Percentiles rank a stretch among this genome's conserved stretches.
These are phyloP conservation scores for Excoecaria cochinchinensis DNA, from an alignment of 345 rosid genomes.

Conservation along the genomic window DNA sequence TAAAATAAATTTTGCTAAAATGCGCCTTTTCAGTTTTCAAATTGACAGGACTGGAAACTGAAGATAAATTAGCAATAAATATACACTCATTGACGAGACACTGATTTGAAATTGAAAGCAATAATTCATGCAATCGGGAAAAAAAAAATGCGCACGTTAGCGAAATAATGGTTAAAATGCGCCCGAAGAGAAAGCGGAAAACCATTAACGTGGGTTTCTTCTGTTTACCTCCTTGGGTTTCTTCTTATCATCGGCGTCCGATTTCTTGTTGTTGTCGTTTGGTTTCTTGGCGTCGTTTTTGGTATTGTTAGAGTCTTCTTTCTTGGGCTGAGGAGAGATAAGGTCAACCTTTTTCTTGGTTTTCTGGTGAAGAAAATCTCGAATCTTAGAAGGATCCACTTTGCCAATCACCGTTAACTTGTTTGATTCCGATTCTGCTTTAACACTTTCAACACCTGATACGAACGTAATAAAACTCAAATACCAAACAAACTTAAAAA, in stretches of 20 bases:
- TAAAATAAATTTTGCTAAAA: neutral
- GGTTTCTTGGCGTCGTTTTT: conserved; percentile 12
- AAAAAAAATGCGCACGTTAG: neutral
- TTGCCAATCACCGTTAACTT: conserved; percentile 73
- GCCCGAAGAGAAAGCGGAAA: neutral
- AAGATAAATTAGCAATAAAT: neutral
- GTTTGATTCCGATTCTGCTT: conserved; percentile 45
- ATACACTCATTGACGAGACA: neutral
- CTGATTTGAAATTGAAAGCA: neutral
- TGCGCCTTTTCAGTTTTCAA: neutral
- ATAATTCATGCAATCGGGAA: neutral
- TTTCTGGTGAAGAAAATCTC: conserved; percentile 44
- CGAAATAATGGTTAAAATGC: neutral
- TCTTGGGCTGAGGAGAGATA: conserved; percentile 74
- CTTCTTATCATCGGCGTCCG: conserved; percentile 35
- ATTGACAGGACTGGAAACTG: neutral
- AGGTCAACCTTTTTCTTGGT: conserved; percentile 67
- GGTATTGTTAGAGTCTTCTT: conserved; percentile 29
- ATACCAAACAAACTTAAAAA: neutral
- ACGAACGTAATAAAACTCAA: neutral
- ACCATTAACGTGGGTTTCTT: neutral
- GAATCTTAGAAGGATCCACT: conserved; percentile 58
- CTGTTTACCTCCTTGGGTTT: conserved; percentile 49
- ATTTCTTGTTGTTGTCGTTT: conserved; percentile 6
- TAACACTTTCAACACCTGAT: conserved; percentile 69